phyloP scores from a whole-genome alignment of 257 asterid genomes.

The Paulownia fortunei region DNA sequence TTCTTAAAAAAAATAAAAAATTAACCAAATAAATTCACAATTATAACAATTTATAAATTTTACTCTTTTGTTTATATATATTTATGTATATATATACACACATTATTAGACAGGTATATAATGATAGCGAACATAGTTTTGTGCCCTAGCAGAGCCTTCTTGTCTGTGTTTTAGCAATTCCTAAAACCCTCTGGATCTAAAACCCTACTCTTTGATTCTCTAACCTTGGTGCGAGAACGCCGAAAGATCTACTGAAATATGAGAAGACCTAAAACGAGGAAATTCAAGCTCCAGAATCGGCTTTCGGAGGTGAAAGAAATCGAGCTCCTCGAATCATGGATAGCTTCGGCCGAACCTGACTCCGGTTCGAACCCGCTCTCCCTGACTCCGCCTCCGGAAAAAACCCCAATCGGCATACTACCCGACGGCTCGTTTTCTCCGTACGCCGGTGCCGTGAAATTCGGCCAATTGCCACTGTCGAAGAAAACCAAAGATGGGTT shows the following conservation, averaged over 20 bases:
- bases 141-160: no score
- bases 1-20: no score
- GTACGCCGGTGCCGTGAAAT: constrained; percentile 71
- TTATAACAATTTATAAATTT: no score
- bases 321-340: constrained; percentile 80
- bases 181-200: no score
- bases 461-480: constrained; percentile 67
- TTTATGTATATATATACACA: no score
- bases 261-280: constrained; percentile 60
- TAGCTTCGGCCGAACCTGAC: constrained; percentile 67
- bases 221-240: neutral
- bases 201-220: no score
- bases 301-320: constrained; percentile 65
- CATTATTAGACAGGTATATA: no score
- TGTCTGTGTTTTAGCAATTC: no score
- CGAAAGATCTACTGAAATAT: constrained; percentile 27
- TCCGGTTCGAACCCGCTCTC: constrained; percentile 82
- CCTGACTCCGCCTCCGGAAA: constrained; percentile 51
- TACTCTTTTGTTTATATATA: no score
- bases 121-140: no score
- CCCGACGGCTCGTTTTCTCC: constrained; percentile 69
- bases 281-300: constrained; percentile 57
- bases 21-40: no score
- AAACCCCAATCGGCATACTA: constrained; percentile 65
- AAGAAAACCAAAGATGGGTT: constrained; percentile 88